Evolutionary conservation across 2,329 filamentous ascomycete species (phyloP), one percentile per base, ranked within the genome.

Genomic region (Sordariomycetes sp.): DNA sequence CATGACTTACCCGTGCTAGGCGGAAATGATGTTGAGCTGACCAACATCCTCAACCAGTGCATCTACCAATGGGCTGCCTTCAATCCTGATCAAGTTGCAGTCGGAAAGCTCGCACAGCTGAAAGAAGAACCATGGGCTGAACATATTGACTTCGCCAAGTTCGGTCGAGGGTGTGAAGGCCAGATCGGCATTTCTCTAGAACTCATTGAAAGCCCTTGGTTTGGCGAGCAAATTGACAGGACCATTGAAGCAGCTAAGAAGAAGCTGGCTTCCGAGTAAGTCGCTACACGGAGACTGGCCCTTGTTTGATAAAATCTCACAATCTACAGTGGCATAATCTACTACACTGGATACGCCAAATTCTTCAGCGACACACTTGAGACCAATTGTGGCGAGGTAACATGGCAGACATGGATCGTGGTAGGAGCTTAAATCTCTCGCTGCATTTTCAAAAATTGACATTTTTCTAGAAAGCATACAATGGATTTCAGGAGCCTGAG

Each of bases 31-130:
- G 36, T 18, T n/a, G 34, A 45, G 30, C 34, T 45, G 8, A 23
- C 35, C 30, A 37, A 41, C 31, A 40, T 45, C 29, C 29, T 45
- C 16, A 45, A 45, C 29, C 42, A 45, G 17, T 45, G 42, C 26
- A 36, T 45, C 14, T 42, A 29, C 26, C 8, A 28, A 14, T 28
- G 8, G 8, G 26, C 14, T 15, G 16, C 26, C 8, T 7, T 28
- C 14, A 15, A 28, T 14, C 8, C 7, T 7, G 14, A 8, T n/a
- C 8, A 28, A 14, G 8, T 14, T 7, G 8, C 14, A 10, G 16
- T 28, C 7, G 26, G 14, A 14, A 28, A 28, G 26, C 8, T 15
- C 26, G 26, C 26, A 9, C 8, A 28, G 14, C 8, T 28, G 7
- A 8, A 9, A 14, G 14, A 28, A 28, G 8, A 28, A 15, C 8